A percentile compares a stretch with the other conserved stretches of the same genome.
Conservation (phyloP, 2,329 filamentous ascomycete species). For the Plenodomus biglobosus region DNA sequence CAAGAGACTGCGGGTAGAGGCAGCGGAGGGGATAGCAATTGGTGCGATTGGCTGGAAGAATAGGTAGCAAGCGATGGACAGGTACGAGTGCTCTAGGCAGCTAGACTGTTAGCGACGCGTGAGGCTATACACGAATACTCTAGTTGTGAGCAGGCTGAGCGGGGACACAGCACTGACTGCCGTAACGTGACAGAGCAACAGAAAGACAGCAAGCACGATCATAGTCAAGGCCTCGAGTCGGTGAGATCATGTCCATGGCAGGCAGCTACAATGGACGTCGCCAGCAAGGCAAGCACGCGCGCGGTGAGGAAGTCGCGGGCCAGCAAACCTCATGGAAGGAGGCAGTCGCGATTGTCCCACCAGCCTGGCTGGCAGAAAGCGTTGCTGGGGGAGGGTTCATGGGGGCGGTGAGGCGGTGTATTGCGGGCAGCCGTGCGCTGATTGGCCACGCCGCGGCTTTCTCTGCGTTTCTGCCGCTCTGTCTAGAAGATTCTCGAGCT, state of each 20-base stretch:
- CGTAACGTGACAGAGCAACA: not conserved
- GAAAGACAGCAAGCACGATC: too few relatives aligned
- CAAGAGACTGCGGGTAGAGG: not conserved
- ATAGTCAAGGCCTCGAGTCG: not conserved
- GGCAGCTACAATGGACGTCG: not conserved
- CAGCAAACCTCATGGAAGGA: slow-evolving; percentile 1
- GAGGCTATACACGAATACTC: not conserved
- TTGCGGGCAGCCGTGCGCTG: slow-evolving; percentile 11
- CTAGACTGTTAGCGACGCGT: not conserved
- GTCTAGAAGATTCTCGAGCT: slow-evolving; percentile 45
- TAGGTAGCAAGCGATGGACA: not conserved
- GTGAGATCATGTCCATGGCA: not conserved
- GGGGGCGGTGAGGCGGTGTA: slow-evolving; percentile 29
- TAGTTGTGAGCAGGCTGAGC: slow-evolving; percentile 8
- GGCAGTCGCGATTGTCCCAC: slow-evolving; percentile 8
- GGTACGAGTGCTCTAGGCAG: not conserved
- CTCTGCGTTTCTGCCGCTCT: slow-evolving; percentile 37
- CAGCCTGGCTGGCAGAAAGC: not conserved
- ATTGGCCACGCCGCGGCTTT: slow-evolving; percentile 32
- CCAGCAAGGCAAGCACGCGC: too few relatives aligned
- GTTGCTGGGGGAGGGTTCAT: slow-evolving; percentile 19
- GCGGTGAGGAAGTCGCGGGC: not conserved
- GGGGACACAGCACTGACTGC: slow-evolving; percentile 2
- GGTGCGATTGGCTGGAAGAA: not conserved
- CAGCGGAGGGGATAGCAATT: too few relatives aligned